A percentile compares a stretch with the other conserved stretches of the same genome.
These are phyloP conservation scores for Blastomyces gilchristii DNA, from an alignment of 2,329 filamentous ascomycete species.

Conservation along the genomic window DNA sequence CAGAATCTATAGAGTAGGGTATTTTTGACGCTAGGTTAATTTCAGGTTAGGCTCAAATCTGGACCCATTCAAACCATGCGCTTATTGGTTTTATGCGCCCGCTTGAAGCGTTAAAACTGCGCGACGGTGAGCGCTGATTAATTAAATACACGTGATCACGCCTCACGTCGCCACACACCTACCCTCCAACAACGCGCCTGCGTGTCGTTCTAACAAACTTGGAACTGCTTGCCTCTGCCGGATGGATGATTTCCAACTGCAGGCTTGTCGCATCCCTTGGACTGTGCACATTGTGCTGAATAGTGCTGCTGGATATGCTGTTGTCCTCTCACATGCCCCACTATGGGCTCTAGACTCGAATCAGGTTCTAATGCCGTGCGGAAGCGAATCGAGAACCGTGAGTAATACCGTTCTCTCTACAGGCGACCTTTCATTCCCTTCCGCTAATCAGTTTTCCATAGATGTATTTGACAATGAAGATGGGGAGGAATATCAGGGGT, in stretches of 20 bases:
- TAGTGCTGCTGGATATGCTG: background rate
- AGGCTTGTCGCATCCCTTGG: background rate
- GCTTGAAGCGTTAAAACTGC: background rate
- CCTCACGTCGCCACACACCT: too few species aligned
- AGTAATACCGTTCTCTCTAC: slow-evolving; percentile 18
- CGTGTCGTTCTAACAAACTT: background rate
- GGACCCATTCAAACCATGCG: background rate
- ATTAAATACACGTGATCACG: background rate
- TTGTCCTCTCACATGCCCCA: slow-evolving; percentile 13
- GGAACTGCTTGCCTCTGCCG: background rate
- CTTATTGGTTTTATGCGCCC: background rate
- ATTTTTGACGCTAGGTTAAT: background rate
- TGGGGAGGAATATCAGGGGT: slow-evolving; percentile 84
- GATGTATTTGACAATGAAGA: slow-evolving; percentile 68
- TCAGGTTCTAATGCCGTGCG: slow-evolving; percentile 49
- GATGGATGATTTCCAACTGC: background rate
- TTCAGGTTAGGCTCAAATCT: background rate
- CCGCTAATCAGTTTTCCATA: slow-evolving; percentile 18
- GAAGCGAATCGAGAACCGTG: slow-evolving; percentile 53
- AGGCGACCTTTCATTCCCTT: background rate
- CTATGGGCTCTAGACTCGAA: slow-evolving; percentile 54
- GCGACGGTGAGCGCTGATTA: background rate
- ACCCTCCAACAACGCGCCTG: background rate
- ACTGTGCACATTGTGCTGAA: too few species aligned
- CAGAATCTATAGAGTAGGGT: background rate